phyloP scores from a whole-genome alignment of 169 alveolate species.

The Eimeria sp. region DNA sequence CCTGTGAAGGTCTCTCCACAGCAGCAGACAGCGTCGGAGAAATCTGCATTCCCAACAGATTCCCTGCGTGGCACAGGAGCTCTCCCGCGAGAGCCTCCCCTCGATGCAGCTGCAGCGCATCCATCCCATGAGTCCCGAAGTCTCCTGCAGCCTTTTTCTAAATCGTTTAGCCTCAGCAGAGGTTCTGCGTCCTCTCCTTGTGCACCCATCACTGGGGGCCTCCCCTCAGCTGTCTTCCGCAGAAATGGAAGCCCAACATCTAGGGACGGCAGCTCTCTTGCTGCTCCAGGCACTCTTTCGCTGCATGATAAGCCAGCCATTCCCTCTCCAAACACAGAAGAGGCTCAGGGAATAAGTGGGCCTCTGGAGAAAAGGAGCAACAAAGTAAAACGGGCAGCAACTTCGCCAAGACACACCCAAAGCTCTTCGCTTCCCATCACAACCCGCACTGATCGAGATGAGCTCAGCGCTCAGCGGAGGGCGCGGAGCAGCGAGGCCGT shows the following conservation, averaged over 20 bases:
- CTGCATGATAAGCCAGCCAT: neutral
- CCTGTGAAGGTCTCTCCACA: neutral
- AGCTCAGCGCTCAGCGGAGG: neutral
- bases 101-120: neutral
- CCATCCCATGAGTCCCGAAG: neutral
- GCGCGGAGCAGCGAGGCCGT: constrained; percentile 25
- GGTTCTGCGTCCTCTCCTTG: neutral
- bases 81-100: neutral
- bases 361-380: neutral
- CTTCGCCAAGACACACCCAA: neutral
- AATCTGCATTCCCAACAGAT: neutral
- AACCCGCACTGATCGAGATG: neutral
- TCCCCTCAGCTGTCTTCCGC: neutral
- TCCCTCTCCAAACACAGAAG: neutral
- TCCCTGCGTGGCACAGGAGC: neutral
- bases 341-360: neutral
- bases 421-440: neutral
- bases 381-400: neutral
- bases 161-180: neutral
- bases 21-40: neutral
- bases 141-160: neutral
- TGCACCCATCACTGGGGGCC: neutral
- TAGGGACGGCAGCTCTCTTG: neutral
- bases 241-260: neutral
- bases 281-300: neutral